Conservation (phyloP, 768 basidiomycete species). For the Suillus bovinus region DNA sequence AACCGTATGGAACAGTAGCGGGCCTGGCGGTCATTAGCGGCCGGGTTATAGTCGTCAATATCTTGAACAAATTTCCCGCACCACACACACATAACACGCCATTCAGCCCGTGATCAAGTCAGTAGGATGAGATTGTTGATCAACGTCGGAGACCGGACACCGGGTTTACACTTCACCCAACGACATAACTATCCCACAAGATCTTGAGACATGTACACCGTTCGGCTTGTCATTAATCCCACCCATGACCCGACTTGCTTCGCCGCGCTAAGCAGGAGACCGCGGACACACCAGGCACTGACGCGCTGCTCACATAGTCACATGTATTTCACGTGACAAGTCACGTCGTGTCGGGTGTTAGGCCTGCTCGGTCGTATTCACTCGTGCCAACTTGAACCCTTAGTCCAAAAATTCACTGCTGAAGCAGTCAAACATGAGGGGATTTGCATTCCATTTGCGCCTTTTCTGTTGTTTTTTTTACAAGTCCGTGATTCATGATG, state of each 20-base stretch:
- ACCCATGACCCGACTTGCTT: not conserved
- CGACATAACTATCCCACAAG: not conserved
- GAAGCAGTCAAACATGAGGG: constrained; percentile 41
- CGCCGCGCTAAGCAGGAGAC: not conserved
- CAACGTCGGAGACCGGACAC: not conserved
- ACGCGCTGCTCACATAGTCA: constrained; percentile 1
- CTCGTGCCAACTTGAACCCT: no score
- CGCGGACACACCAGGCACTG: not conserved
- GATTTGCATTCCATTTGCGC: constrained; percentile 47
- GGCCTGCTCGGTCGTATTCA: no score
- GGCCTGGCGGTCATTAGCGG: not conserved
- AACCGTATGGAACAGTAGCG: not conserved
- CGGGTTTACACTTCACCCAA: not conserved
- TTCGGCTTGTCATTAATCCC: not conserved
- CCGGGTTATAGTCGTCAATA: not conserved
- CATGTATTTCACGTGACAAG: not conserved
- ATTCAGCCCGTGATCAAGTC: not conserved
- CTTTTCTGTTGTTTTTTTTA: constrained; percentile 48
- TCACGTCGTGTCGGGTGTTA: not conserved
- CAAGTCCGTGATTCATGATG: not conserved
- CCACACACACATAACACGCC: no score
- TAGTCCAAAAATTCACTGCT: constrained; percentile 20
- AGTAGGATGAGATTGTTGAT: not conserved
- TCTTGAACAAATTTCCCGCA: not conserved
- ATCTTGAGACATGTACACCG: not conserved